These are phyloP conservation scores for Rhizoclosmatium sp. DNA, from an alignment of 192 early-diverging fungal genomes.

Conservation along the genomic window DNA sequence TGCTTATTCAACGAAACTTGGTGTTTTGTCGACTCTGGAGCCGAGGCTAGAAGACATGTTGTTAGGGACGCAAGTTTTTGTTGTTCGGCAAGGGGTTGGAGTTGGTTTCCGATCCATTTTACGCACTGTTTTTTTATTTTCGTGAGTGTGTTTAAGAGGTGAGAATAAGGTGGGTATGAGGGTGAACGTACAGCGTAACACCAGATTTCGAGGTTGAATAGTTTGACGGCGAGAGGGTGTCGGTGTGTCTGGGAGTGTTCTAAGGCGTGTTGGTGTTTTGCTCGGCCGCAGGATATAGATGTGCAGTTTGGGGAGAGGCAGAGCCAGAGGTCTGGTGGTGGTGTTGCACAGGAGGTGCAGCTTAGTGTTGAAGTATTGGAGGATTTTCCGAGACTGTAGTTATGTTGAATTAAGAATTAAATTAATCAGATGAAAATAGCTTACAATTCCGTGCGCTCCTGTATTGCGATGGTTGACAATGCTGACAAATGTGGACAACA, in stretches of 20 bases:
- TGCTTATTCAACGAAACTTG: slow-evolving; percentile 7
- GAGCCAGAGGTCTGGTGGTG: slow-evolving; percentile 12
- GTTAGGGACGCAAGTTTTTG: background rate
- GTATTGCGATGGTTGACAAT: background rate
- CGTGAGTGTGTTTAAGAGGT: too few relatives aligned
- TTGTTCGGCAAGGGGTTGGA: background rate
- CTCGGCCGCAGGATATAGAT: slow-evolving; percentile 3
- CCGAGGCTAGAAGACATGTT: background rate
- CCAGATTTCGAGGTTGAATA: slow-evolving; percentile 25
- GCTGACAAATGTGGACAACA: slow-evolving; percentile 16
- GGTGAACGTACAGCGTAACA: background rate
- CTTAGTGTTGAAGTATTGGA: background rate
- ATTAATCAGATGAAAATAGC: background rate
- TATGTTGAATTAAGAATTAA: too few relatives aligned
- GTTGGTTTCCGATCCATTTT: slow-evolving; percentile 25
- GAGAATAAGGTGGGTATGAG: too few relatives aligned
- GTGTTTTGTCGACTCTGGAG: background rate
- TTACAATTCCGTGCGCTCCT: background rate
- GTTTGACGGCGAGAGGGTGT: slow-evolving; percentile 19
- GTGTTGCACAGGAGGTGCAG: background rate
- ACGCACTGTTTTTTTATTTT: background rate
- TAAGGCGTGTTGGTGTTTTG: slow-evolving; percentile 27
- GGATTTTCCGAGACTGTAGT: too few relatives aligned
- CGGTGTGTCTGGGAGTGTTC: background rate
- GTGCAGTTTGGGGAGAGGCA: slow-evolving; percentile 4